Percentiles rank a stretch among this genome's conserved stretches.
Conservation (phyloP, 2,329 filamentous ascomycete species). For the Rutstroemia sp. region DNA sequence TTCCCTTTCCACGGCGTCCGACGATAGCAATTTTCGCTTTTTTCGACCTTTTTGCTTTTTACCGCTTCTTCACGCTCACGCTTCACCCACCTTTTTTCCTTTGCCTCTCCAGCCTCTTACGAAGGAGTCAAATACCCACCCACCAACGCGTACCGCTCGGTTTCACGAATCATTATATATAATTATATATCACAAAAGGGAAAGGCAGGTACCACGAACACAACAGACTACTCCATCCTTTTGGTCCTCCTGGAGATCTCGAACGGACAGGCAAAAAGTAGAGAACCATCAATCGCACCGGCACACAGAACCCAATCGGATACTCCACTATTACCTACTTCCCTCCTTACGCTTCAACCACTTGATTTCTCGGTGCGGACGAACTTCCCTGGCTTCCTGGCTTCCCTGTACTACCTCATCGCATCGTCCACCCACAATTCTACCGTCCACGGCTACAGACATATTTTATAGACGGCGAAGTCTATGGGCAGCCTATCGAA, state of each 20-base stretch:
- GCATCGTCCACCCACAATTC: no score
- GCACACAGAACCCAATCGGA: background rate
- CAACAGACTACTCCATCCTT: background rate
- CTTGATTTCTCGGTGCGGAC: no score
- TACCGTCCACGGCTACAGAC: no score
- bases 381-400: no score
- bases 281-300: no score
- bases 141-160: slow-evolving; percentile 7
- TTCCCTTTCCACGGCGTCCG: background rate
- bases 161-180: background rate
- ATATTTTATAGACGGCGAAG: background rate
- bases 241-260: background rate
- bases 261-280: no score
- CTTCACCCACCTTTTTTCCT: slow-evolving; percentile 4
- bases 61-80: slow-evolving; percentile 6
- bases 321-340: background rate
- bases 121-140: slow-evolving; percentile 2
- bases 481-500: background rate
- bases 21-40: background rate
- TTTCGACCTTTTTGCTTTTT: background rate
- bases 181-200: slow-evolving; percentile 3
- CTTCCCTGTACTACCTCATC: no score
- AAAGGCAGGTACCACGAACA: background rate
- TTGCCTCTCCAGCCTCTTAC: slow-evolving; percentile 3
- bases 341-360: background rate